Base-by-base conservation (phyloP, 2,329 filamentous ascomycete species). In the Helminthosporium solani region DNA sequence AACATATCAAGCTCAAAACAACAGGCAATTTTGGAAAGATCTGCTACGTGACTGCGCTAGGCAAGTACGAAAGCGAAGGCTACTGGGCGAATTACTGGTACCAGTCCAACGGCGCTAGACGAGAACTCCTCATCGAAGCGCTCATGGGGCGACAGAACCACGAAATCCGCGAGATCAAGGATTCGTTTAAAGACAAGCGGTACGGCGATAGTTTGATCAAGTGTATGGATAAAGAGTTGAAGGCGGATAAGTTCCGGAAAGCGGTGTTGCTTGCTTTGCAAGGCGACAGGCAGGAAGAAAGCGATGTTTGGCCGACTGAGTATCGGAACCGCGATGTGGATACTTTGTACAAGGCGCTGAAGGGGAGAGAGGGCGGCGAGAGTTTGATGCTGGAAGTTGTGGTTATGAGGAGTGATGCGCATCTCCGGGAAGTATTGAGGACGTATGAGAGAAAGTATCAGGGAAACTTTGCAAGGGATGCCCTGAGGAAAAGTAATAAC, bases 31-130 rank as follows among this genome's bases (percentile, higher is more conserved):
- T 97, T 56, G 92, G 91, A 73, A 97, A 97, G 72, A 87, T 88
- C 6, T 90, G 87, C 63, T 96, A 97, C 68, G 84, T 91, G 3
- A 91, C 89, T 2, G 90, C 92, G 0, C 80, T 97, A 0, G 94
- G 94, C 8, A 81, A 81, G 42, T 97, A 90, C 85, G 94, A 96
- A 73, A 86, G 85, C 57, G 94, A 99, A 70, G 89, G 90, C 0
- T 96, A 96, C 77, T 99, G 94, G 91, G 90, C 92, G 49, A 97
- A 96, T 69, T 96, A 90, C 71, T 97, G 90, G 85, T 97, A 96
- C 73, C 92, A 96, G 66, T 85, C 86, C 30, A 87, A 92, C 69
- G 88, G 86, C 60, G 88, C 85, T 7, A 81, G 90, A 2, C 83
- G 91, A 5, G 92, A 97, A 70, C 78, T 99, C 28, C 80, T 99